Base-by-base conservation (phyloP, 208 protist species). In the Angomonas ambiguus region DNA sequence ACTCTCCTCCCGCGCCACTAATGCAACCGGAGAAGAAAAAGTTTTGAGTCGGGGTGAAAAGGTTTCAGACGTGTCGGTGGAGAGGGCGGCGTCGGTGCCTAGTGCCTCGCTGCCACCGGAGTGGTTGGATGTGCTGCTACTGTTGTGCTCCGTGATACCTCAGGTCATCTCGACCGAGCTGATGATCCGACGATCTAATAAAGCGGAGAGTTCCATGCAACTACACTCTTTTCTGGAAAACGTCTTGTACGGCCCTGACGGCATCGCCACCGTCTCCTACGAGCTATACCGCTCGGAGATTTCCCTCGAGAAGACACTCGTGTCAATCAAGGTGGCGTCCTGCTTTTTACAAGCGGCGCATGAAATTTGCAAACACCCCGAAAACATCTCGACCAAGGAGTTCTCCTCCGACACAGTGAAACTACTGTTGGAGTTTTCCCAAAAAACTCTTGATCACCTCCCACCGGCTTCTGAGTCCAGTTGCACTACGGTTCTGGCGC, bases 351-450 rank as follows among this genome's bases (percentile, higher is more conserved):
- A 62, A 4, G 28, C 79, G 6, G 66, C 65, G 16, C 61, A 66
- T 13, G 63, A 69, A 24, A 41, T 82, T 2, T 74, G 69, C 56
- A 42, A 25, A 4, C 56, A 61, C 56, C 31, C 28, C 56, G 56
- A 31, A 31, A 58, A 30, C 24, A 61, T 25, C 28, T n/a, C 56
- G 18, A 42, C 56, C 2, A 61, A 41, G 20, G 18, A 20, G 24
- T 53, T 53, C 18, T 53, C 20, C 20, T 3, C 24, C 8, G 20
- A 53, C 24, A 31, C 56, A 34, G 25, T 78, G 20, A 62, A 56
- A 3, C 68, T 84, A 3, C 65, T 84, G 33, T 38, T 76, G 0
- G 74, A 80, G 62, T 10, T 78, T 6, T 51, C 70, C 0, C 11
- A 45, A 13, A 63, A 25, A 5, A 64, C 58, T 10, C n/a, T 84